Evolutionary conservation across 1,284 basidiomycete species (phyloP).

Genomic region (Butyriboletus appendiculatus): DNA sequence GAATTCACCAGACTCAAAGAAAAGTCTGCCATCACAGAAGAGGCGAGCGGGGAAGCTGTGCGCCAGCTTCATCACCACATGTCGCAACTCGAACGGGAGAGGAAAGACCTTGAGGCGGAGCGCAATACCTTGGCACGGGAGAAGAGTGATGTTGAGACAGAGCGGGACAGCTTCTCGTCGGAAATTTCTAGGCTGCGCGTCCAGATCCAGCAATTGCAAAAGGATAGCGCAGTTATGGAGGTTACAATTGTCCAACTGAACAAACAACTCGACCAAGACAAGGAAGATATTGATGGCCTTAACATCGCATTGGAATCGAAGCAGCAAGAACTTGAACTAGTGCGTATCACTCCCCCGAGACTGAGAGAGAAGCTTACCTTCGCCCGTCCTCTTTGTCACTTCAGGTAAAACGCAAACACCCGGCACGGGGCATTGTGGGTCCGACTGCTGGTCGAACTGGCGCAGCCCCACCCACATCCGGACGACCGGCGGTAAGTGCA

Average conservation of each 20-base stretch:
- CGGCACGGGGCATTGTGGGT: conserved; percentile 61
- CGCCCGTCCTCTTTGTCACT: not conserved
- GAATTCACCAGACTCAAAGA: too few species aligned
- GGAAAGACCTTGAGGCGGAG: not conserved
- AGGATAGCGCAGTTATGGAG: conserved; percentile 82
- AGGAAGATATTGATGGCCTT: conserved; percentile 76
- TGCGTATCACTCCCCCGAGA: conserved; percentile 40
- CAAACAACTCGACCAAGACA: conserved; percentile 66
- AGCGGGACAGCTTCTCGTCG: conserved; percentile 46
- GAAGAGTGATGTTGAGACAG: conserved; percentile 5
- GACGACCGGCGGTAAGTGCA: conserved; percentile 39
- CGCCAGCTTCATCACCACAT: not conserved
- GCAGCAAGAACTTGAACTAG: conserved; percentile 87
- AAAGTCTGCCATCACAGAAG: too few species aligned
- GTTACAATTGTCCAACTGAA: conserved; percentile 74
- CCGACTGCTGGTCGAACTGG: conserved; percentile 57
- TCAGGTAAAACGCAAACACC: conserved; percentile 74
- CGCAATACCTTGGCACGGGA: not conserved
- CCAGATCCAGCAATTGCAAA: conserved; percentile 70
- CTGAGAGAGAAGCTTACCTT: not conserved
- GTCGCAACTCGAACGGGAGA: not conserved
- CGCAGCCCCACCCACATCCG: conserved; percentile 23
- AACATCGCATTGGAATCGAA: conserved; percentile 89
- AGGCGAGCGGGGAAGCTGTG: too few species aligned
- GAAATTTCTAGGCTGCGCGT: conserved; percentile 65